Conservation (phyloP, 164 flowering plant species). For the Stephania cephalantha region DNA sequence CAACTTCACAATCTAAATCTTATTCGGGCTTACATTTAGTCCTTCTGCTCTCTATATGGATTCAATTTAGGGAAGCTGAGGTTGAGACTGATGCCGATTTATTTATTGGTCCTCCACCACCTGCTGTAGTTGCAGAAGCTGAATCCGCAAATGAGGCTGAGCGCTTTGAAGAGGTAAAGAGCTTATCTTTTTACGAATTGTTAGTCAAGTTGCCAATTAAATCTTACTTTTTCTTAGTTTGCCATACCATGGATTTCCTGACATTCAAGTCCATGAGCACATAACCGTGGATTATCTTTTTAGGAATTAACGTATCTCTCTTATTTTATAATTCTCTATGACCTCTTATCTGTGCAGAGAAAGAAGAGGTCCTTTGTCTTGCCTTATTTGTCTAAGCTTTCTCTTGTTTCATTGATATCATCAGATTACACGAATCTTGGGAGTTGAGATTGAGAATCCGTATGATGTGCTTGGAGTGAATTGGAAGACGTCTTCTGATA, state of each 20-base stretch:
- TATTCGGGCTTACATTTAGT: background rate
- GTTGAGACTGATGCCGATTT: slow-evolving; percentile 54
- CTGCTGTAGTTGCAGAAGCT: slow-evolving; percentile 86
- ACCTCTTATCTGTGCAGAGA: no score
- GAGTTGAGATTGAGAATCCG: slow-evolving; percentile 50
- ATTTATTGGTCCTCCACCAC: slow-evolving; percentile 95
- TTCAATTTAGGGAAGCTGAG: slow-evolving; percentile 56
- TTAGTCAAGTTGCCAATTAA: background rate
- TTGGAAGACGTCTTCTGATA: slow-evolving; percentile 53
- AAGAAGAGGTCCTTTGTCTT: no score
- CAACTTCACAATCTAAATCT: background rate
- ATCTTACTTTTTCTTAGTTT: background rate
- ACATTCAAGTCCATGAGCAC: no score
- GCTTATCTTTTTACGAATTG: background rate
- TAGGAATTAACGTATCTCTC: no score
- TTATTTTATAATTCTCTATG: no score
- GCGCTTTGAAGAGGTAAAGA: slow-evolving; percentile 93
- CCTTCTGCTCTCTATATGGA: background rate
- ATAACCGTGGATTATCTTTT: background rate
- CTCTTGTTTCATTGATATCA: slow-evolving; percentile 13
- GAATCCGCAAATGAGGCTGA: slow-evolving; percentile 97
- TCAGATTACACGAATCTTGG: slow-evolving; percentile 85
- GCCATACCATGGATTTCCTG: background rate
- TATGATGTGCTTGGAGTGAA: slow-evolving; percentile 89
- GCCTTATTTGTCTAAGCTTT: background rate